phyloP scores from a whole-genome alignment of 192 early-diverging fungal genomes.

The Podila verticillata region DNA sequence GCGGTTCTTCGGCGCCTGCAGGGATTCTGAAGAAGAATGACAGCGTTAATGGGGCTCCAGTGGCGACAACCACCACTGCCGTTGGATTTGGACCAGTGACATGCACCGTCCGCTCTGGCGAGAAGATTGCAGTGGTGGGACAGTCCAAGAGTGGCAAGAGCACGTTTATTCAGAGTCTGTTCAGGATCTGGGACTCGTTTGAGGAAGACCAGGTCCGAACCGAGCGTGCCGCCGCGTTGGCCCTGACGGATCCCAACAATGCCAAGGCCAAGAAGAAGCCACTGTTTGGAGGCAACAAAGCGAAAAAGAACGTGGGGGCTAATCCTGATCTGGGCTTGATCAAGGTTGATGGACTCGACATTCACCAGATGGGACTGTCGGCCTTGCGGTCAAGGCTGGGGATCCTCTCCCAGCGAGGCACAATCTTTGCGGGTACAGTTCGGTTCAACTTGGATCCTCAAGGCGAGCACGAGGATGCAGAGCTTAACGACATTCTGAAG shows the following conservation, averaged over 20 bases:
- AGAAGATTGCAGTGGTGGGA: conserved; percentile 43
- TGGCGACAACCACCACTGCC: neutral
- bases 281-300: neutral
- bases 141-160: conserved; percentile 46
- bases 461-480: conserved; percentile 67
- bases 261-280: neutral
- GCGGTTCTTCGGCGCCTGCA: neutral
- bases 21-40: neutral
- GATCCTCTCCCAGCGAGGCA: conserved; percentile 34
- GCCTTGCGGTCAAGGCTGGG: conserved; percentile 60
- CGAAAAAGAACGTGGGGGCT: neutral
- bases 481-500: conserved; percentile 74
- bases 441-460: conserved; percentile 80
- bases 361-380: conserved; percentile 59
- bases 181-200: conserved; percentile 42
- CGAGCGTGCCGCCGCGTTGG: conserved; percentile 2
- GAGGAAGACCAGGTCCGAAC: conserved; percentile 32
- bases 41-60: neutral
- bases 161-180: conserved; percentile 42
- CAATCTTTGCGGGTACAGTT: conserved; percentile 49
- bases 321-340: conserved; percentile 56
- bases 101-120: conserved; percentile 27
- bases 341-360: conserved; percentile 73
- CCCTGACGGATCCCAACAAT: neutral
- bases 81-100: conserved; percentile 34